Conservation (phyloP, 352 stramenopile genomes). For the Phytopythium litorale region DNA sequence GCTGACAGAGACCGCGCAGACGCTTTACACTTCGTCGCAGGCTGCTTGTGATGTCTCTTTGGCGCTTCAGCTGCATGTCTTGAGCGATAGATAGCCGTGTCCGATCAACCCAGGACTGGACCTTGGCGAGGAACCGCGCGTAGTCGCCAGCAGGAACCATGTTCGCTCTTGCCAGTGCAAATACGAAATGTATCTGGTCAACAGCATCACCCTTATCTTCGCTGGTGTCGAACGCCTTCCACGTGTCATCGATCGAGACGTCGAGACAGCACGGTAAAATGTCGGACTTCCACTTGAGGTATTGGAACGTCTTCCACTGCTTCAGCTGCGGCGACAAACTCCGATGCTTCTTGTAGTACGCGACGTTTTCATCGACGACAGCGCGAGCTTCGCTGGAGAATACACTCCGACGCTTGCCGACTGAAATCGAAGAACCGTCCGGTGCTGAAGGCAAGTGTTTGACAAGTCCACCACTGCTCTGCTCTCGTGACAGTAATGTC, state of each 20-base stretch:
- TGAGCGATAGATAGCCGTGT: neutral
- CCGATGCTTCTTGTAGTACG: constrained; percentile 11
- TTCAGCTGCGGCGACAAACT: constrained; percentile 22
- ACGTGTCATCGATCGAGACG: constrained; percentile 5
- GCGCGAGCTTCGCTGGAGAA: constrained; percentile 10
- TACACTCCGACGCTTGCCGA: neutral
- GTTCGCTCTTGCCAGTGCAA: constrained; percentile 19
- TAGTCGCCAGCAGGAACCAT: constrained; percentile 23
- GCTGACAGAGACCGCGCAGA: neutral
- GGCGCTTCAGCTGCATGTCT: neutral
- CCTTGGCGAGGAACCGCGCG: constrained; percentile 14
- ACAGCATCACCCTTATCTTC: neutral
- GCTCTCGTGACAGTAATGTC: constrained; percentile 17
- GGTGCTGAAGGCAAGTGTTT: too few species aligned
- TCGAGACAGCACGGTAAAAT: constrained; percentile 35
- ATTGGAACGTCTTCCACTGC: constrained; percentile 33
- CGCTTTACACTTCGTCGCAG: neutral
- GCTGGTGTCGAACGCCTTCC: neutral
- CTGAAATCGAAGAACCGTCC: neutral
- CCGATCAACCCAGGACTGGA: constrained; percentile 19
- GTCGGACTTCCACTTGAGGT: constrained; percentile 26
- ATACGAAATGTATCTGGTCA: constrained; percentile 20
- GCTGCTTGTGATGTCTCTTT: neutral
- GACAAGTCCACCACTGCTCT: too few species aligned
- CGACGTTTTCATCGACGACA: constrained; percentile 23